These are phyloP conservation scores for Russula ochroleuca DNA, from an alignment of 768 basidiomycete species.

Conservation along the genomic window DNA sequence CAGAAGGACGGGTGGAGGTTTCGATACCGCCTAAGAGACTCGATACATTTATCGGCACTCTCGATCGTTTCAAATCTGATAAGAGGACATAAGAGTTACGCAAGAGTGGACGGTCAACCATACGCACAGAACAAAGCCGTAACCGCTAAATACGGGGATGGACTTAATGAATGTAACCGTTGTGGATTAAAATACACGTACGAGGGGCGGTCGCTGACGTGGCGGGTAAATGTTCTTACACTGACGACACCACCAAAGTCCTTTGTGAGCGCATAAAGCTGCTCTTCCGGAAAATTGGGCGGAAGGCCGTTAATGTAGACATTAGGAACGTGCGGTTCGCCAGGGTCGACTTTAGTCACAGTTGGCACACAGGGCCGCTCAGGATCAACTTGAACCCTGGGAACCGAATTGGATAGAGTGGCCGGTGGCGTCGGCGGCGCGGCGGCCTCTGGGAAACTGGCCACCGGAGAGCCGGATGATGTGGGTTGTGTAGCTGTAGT, in stretches of 20 bases:
- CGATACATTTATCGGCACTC: slow-evolving; percentile 70
- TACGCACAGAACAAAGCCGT: slow-evolving; percentile 76
- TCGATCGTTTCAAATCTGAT: slow-evolving; percentile 64
- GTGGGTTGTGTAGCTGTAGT: slow-evolving; percentile 18
- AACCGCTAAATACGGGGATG: slow-evolving; percentile 47
- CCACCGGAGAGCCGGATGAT: slow-evolving; percentile 12
- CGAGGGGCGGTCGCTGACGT: slow-evolving; percentile 67
- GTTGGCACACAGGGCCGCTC: slow-evolving; percentile 2
- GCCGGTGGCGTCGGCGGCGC: slow-evolving; percentile 10
- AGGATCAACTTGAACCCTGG: slow-evolving; percentile 18
- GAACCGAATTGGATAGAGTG: slow-evolving; percentile 20
- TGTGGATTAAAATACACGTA: slow-evolving; percentile 33
- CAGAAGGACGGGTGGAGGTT: slow-evolving; percentile 86
- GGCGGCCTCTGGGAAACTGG: slow-evolving; percentile 5
- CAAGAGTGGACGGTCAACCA: neutral
- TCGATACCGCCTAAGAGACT: slow-evolving; percentile 60
- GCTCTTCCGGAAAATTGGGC: slow-evolving; percentile 76
- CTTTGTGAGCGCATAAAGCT: slow-evolving; percentile 63
- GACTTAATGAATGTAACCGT: neutral
- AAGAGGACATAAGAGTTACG: neutral
- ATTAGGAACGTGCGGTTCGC: slow-evolving; percentile 51
- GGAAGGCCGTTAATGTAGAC: slow-evolving; percentile 88
- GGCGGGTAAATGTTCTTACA: slow-evolving; percentile 79
- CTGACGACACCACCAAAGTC: slow-evolving; percentile 74
- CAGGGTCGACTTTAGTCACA: slow-evolving; percentile 15